Evolutionary conservation across 192 early-diverging fungal genomes (phyloP).

Genomic region (Podila minutissima): DNA sequence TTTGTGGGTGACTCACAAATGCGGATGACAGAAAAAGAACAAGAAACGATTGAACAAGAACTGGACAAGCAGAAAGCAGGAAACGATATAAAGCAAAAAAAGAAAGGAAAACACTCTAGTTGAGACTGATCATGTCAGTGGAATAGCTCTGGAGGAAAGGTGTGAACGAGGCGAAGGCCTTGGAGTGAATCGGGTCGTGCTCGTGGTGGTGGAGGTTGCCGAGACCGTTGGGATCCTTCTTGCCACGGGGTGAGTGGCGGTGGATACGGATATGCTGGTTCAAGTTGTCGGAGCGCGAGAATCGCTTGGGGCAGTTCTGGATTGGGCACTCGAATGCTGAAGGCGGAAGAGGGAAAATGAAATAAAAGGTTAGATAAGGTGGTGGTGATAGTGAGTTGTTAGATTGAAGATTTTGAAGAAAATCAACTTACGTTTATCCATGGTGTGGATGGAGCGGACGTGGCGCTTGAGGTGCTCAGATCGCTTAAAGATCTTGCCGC

Average conservation of each 20-base stretch:
- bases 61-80: background rate
- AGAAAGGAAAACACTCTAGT: background rate
- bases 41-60: background rate
- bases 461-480: slow-evolving; percentile 71
- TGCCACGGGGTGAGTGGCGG: slow-evolving; percentile 23
- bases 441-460: slow-evolving; percentile 67
- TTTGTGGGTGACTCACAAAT: background rate
- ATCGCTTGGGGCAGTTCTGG: slow-evolving; percentile 61
- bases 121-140: slow-evolving; percentile 17
- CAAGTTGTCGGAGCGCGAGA: slow-evolving; percentile 65
- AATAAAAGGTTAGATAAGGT: background rate
- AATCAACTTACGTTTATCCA: slow-evolving; percentile 54
- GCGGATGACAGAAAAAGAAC: background rate
- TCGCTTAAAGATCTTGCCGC: slow-evolving; percentile 68
- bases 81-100: background rate
- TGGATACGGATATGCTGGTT: slow-evolving; percentile 68
- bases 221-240: slow-evolving; percentile 4
- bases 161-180: slow-evolving; percentile 45
- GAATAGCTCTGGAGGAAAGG: slow-evolving; percentile 53
- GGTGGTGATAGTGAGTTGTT: too few species aligned
- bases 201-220: background rate
- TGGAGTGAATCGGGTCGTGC: slow-evolving; percentile 43
- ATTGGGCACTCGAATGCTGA: slow-evolving; percentile 62
- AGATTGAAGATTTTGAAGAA: background rate
- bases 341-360: background rate